These are phyloP conservation scores for Penicillium nordicum DNA, from an alignment of 2,329 filamentous ascomycete species.

Conservation along the genomic window DNA sequence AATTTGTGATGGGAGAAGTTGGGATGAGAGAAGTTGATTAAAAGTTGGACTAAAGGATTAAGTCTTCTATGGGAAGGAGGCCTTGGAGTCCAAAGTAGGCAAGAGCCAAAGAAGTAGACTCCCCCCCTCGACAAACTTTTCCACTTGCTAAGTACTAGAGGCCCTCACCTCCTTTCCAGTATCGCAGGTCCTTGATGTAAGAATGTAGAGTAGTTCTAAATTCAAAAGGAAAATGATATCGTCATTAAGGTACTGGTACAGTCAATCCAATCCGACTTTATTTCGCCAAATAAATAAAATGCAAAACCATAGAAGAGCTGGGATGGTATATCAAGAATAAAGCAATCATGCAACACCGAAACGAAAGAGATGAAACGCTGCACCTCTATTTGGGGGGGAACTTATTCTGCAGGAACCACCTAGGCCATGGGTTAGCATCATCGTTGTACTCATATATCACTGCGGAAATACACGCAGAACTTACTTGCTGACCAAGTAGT, in stretches of 20 bases:
- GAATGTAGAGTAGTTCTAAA: too few species aligned
- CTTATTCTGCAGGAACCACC: constrained; percentile 52
- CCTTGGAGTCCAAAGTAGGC: too few species aligned
- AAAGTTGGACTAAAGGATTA: too few species aligned
- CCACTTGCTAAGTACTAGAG: too few species aligned
- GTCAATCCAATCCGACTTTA: constrained; percentile 9
- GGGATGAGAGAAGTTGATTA: too few species aligned
- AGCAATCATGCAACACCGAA: constrained; percentile 5
- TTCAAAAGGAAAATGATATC: constrained; percentile 14
- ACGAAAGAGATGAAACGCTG: background rate
- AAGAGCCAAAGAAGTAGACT: too few species aligned
- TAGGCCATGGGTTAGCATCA: constrained; percentile 23
- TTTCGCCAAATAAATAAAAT: constrained; percentile 15
- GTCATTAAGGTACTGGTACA: constrained; percentile 13
- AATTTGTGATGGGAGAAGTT: too few species aligned
- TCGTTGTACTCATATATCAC: background rate
- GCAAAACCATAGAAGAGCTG: constrained; percentile 22
- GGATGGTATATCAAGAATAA: constrained; percentile 25
- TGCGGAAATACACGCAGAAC: constrained; percentile 13
- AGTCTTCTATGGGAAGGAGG: too few species aligned
- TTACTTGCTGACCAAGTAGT: constrained; percentile 52
- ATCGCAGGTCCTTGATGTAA: too few species aligned
- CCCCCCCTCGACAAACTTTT: too few species aligned
- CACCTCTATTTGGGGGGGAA: constrained; percentile 45
- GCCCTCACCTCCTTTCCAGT: too few species aligned